Evolutionary conservation across 2,329 filamentous ascomycete species (phyloP).

Genomic region (Zymoseptoria passerinii): DNA sequence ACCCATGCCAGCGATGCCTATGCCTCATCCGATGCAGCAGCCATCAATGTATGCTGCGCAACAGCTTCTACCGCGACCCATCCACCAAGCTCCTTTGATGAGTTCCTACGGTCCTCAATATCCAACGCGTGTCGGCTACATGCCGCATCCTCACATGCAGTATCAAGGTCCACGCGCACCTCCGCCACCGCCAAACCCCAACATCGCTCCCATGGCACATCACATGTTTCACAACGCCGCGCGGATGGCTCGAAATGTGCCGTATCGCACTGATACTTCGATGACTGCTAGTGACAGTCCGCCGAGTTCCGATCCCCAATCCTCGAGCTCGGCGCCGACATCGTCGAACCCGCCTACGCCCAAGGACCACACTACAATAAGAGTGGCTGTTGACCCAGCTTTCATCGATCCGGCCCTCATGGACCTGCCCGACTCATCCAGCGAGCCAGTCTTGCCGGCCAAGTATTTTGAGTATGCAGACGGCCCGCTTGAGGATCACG

Average conservation of each 20-base stretch:
- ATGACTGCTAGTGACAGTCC: slow-evolving; percentile 31
- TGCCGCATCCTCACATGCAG: slow-evolving; percentile 15
- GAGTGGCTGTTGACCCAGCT: slow-evolving; percentile 29
- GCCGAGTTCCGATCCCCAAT: slow-evolving; percentile 38
- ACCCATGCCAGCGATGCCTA: slow-evolving; percentile 12
- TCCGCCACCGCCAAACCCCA: slow-evolving; percentile 16
- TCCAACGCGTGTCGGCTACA: slow-evolving; percentile 17
- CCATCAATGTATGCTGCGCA: slow-evolving; percentile 12
- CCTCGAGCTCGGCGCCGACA: slow-evolving; percentile 32
- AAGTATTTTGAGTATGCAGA: slow-evolving; percentile 31
- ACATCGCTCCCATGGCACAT: slow-evolving; percentile 23
- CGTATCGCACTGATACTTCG: slow-evolving; percentile 28
- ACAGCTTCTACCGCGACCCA: slow-evolving; percentile 12
- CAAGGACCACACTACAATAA: slow-evolving; percentile 30
- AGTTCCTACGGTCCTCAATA: slow-evolving; percentile 11
- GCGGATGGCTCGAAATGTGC: slow-evolving; percentile 25
- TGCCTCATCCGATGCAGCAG: slow-evolving; percentile 17
- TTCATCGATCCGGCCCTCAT: slow-evolving; percentile 29
- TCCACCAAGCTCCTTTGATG: slow-evolving; percentile 7
- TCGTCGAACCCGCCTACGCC: slow-evolving; percentile 35
- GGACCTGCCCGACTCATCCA: slow-evolving; percentile 29
- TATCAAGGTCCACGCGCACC: slow-evolving; percentile 15
- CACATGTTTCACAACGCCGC: slow-evolving; percentile 29
- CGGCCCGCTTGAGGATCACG: slow-evolving; percentile 27
- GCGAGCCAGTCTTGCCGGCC: slow-evolving; percentile 28